Evolutionary conservation across 169 alveolate genomes (phyloP).

Genomic region (Plasmodium cynomolgi): DNA sequence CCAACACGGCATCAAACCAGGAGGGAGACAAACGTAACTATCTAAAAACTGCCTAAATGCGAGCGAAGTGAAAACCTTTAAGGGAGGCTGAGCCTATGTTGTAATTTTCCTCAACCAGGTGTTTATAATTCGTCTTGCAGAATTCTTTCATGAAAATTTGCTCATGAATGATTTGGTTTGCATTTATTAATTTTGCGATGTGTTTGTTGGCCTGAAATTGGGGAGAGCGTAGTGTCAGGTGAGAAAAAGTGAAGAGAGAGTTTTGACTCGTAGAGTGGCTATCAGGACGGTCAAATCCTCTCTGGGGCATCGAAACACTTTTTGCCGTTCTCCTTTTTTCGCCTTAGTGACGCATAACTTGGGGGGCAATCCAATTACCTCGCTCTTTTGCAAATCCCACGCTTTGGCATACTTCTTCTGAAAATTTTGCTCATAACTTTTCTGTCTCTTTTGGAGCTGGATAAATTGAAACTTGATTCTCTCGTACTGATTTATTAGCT

Average conservation of each 20-base stretch:
- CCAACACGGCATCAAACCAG: not conserved
- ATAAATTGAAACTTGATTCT: conserved; percentile 59
- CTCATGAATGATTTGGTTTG: conserved; percentile 55
- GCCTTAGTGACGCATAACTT: not conserved
- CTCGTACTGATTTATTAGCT: conserved; percentile 58
- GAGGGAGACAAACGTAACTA: not conserved
- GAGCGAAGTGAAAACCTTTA: conserved; percentile 12
- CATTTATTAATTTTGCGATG: conserved; percentile 53
- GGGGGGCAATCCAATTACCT: not conserved
- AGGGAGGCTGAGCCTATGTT: not conserved
- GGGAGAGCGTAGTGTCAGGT: not conserved
- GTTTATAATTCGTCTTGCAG: conserved; percentile 29
- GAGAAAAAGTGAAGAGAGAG: not conserved
- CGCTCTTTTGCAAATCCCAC: conserved; percentile 60
- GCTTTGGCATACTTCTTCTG: conserved; percentile 64
- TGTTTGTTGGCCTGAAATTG: conserved; percentile 33
- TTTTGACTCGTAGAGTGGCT: not conserved
- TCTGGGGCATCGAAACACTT: not conserved
- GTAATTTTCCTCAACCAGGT: conserved; percentile 37
- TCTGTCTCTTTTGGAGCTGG: conserved; percentile 57
- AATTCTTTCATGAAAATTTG: conserved; percentile 64
- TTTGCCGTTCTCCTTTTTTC: not conserved
- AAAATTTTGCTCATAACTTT: conserved; percentile 47
- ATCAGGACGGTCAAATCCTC: not conserved
- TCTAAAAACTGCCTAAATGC: not conserved